Percentiles rank a stretch among this genome's conserved stretches.
phyloP scores from a whole-genome alignment of 2,329 filamentous ascomycete genomes.

The Talaromyces atroroseus region DNA sequence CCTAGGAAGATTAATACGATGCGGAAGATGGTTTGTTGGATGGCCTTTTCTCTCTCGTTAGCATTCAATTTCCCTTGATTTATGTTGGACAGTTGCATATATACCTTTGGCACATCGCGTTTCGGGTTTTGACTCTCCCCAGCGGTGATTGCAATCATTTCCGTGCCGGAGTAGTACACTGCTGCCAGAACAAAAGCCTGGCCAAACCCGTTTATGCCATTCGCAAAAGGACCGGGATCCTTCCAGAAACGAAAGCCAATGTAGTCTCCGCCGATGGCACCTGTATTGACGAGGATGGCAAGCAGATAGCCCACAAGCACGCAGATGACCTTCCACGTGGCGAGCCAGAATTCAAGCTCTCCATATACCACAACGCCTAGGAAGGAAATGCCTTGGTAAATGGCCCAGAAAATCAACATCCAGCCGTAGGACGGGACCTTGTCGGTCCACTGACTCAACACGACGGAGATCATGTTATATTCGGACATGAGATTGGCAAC shows the following conservation, averaged over 20 bases:
- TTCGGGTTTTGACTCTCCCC: slow-evolving; percentile 53
- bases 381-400: slow-evolving; percentile 23
- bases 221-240: slow-evolving; percentile 16
- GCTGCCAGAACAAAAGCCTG: slow-evolving; percentile 33
- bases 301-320: slow-evolving; percentile 30
- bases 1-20: slow-evolving; percentile 57
- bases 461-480: slow-evolving; percentile 35
- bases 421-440: slow-evolving; percentile 34
- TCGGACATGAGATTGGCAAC: slow-evolving; percentile 18
- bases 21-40: slow-evolving; percentile 58
- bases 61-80: neutral
- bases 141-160: slow-evolving; percentile 42
- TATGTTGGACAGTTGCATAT: neutral
- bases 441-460: slow-evolving; percentile 34
- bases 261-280: slow-evolving; percentile 31
- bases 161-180: slow-evolving; percentile 34
- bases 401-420: slow-evolving; percentile 35
- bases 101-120: slow-evolving; percentile 57
- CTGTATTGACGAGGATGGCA: slow-evolving; percentile 31
- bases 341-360: slow-evolving; percentile 40
- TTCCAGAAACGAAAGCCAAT: slow-evolving; percentile 33
- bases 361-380: slow-evolving; percentile 39
- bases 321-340: slow-evolving; percentile 30
- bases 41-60: slow-evolving; percentile 1
- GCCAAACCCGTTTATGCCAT: slow-evolving; percentile 26